Conservation (phyloP, 345 rosid genomes). For the Chamaenerion angustifolium region DNA sequence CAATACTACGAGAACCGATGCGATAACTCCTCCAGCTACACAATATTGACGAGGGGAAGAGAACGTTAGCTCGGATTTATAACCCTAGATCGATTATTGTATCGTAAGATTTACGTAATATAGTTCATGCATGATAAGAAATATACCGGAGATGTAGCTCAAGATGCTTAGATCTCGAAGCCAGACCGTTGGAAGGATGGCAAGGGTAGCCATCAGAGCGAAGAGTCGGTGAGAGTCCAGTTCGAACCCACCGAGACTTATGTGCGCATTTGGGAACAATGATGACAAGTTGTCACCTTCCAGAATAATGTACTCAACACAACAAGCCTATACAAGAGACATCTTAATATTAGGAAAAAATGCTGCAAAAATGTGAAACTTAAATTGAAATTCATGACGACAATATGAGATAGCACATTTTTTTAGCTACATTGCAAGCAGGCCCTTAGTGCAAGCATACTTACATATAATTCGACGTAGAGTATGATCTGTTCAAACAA, state of each 20-base stretch:
- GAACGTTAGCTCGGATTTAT: no score
- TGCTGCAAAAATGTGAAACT: neutral
- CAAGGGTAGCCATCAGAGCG: constrained; percentile 52
- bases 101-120: no score
- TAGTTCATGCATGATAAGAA: no score
- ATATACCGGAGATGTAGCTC: constrained; percentile 72
- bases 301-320: constrained; percentile 81
- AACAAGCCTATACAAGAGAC: constrained; percentile 53
- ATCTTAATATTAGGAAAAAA: constrained; percentile 1
- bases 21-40: constrained; percentile 91
- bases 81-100: no score
- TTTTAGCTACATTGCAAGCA: no score
- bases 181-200: constrained; percentile 86
- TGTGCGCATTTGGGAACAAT: constrained; percentile 65
- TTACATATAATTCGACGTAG: constrained; percentile 81
- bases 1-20: constrained; percentile 63
- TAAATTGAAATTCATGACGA: no score
- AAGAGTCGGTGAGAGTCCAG: constrained; percentile 51
- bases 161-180: constrained; percentile 77
- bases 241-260: constrained; percentile 44
- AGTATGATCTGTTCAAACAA: constrained; percentile 51
- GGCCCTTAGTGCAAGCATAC: constrained; percentile 16
- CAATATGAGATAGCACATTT: no score
- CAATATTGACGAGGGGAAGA: neutral
- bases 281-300: constrained; percentile 80